Evolutionary conservation across 306 rosid genomes (phyloP).

Genomic region (Begonia fuchsioides): DNA sequence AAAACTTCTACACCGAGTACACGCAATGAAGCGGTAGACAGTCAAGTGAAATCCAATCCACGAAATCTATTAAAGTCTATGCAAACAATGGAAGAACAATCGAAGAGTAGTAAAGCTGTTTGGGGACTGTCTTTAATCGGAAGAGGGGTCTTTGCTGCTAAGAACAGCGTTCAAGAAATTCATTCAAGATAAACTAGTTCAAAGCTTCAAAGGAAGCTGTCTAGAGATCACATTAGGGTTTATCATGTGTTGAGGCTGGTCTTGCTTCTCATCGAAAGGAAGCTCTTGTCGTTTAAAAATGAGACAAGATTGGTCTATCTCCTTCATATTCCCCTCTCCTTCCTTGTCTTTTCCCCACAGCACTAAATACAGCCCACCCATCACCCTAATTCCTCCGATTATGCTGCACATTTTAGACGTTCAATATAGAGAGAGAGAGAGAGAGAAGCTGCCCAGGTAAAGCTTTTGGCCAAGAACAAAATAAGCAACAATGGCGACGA

Average conservation of each 20-base stretch:
- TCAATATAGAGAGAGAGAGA: neutral
- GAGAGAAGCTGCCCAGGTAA: slow-evolving; percentile 45
- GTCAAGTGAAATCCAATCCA: too few species aligned
- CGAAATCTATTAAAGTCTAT: too few species aligned
- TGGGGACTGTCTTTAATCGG: too few species aligned
- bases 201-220: too few species aligned
- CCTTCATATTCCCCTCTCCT: slow-evolving; percentile 35
- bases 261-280: neutral
- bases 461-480: slow-evolving; percentile 76
- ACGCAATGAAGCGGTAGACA: too few species aligned
- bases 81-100: too few species aligned
- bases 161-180: too few species aligned
- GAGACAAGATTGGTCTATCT: slow-evolving; percentile 12
- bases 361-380: slow-evolving; percentile 51
- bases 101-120: too few species aligned
- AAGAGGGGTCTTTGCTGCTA: too few species aligned
- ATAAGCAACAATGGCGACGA: slow-evolving; percentile 60
- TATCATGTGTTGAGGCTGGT: slow-evolving; percentile 4
- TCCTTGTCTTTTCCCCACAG: slow-evolving; percentile 76
- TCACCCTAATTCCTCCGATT: slow-evolving; percentile 48
- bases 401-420: slow-evolving; percentile 30
- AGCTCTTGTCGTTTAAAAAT: neutral
- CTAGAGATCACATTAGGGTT: too few species aligned
- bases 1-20: too few species aligned
- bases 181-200: too few species aligned